Evolutionary conservation across 1,139 yeast genomes (phyloP), one percentile per base, ranked within the genome.

Genomic region (Saccharomyces hybrid): DNA sequence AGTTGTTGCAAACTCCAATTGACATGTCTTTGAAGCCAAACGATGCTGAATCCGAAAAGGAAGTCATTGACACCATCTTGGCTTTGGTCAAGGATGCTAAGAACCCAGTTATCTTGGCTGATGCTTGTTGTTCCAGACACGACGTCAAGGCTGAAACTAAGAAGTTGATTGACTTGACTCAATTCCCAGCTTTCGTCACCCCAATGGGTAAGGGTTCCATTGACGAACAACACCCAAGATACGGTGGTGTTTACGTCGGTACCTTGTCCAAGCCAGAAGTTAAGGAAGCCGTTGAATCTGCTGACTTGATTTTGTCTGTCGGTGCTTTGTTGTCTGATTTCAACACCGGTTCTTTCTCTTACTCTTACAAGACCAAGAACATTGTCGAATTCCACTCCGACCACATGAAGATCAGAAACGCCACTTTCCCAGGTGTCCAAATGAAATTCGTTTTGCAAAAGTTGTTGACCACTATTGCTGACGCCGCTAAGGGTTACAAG

Each of bases 331-430:
- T 88, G 66, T 87, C 95, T 49, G 96, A 88, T 73, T 88, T 85
- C 81, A 88, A 87, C 78, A 88, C 96, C 55, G 95, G 95, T 68
- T 85, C 95, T 16, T 88, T 88, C 79, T 82, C 93, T 32, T 88
- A 88, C 76, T 80, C 85, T 55, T 86, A 86, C 78, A 78, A 81
- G 68, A 87, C 96, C 62, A 82, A 80, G 71, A 87, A 87, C 76
- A 79, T 87, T 61, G 81, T 88, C 61, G 96, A 88, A 75, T 85
- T 88, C 81, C 96, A 88, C 73, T 85, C 95, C n/a, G 91, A 87
- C 74, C 80, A 84, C 76, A 82, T 85, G 68, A 85, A 85, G 75
- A 82, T 88, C 71, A 82, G 80, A 69, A 81, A 76, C 63, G 95
- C 95, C 53, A 77, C 83, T 34, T 88, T 82, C 81, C 85, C 86